Base-by-base conservation (phyloP, 1,284 basidiomycete species). In the Ganoderma meredithae region DNA sequence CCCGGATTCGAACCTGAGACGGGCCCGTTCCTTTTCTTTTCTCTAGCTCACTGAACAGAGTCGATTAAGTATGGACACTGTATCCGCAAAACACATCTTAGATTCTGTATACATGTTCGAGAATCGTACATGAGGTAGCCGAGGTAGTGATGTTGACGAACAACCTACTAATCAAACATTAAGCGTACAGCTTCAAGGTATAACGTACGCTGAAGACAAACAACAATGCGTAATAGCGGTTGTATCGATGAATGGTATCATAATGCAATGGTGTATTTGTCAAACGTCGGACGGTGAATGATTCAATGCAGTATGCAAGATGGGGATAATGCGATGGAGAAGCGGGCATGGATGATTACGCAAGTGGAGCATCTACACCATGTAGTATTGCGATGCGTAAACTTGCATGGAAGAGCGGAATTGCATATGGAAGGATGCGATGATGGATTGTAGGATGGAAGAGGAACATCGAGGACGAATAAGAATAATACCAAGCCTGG, bases 401-500 rank as follows among this genome's bases (percentile, higher is more conserved):
- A 55, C 7, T 39, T 63, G 63, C 39, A 47, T 59, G 22, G 44
- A 62, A 47, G 36, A 62, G 60, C 64, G 60, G 39, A 65, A 69
- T 36, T 49, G 63, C 62, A 43, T 63, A 63, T 65, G 63, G 62
- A 59, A 66, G 62, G 62, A n/a, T 52, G 40, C 41, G 56, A 49
- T 25, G n/a, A 39, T 22, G 60, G 31, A 59, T 52, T 52, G 65
- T 64, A 61, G 62, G 67, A 64, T 65, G 71, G 64, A 65, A 63
- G 56, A 62, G 47, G 63, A 56, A 47, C 33, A 41, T 59, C 43
- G 67, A 62, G 62, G 59, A 68, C 52, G 62, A 72, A 72, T 71
- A 70, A 69, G 59, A 66, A 67, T 69, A 66, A 40, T 25, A 22
- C 36, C 47, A 41, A 36, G 55, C 40, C 60, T 67, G 56, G 61